Percentiles rank a stretch among this genome's conserved stretches.
Conservation (phyloP, 2,329 filamentous ascomycete genomes). For the Apiospora koreana region DNA sequence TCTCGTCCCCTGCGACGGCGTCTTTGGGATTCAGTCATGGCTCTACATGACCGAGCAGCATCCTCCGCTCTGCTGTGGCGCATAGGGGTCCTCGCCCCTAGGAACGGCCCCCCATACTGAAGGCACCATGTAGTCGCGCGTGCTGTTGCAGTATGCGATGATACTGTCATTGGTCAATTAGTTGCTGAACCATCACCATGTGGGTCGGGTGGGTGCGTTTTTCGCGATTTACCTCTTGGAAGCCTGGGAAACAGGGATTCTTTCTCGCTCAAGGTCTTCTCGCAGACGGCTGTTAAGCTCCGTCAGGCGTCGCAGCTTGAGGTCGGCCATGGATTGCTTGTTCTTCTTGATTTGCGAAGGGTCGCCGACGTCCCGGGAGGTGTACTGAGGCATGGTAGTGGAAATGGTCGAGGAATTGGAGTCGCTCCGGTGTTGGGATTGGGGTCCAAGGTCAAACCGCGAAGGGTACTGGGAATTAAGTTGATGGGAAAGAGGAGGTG, state of each 20-base stretch:
- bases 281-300: slow-evolving; percentile 95
- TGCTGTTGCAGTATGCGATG: slow-evolving; percentile 97
- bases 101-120: slow-evolving; percentile 95
- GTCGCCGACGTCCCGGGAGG: slow-evolving; percentile 67
- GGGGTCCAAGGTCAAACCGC: slow-evolving; percentile 10
- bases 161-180: slow-evolving; percentile 59
- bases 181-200: background rate
- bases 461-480: slow-evolving; percentile 5
- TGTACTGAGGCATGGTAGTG: slow-evolving; percentile 64
- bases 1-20: slow-evolving; percentile 48
- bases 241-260: slow-evolving; percentile 94
- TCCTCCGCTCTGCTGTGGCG: slow-evolving; percentile 86
- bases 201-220: background rate
- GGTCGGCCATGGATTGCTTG: slow-evolving; percentile 98
- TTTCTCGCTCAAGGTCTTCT: slow-evolving; percentile 92
- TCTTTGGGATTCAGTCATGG: background rate
- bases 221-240: slow-evolving; percentile 69
- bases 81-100: slow-evolving; percentile 97
- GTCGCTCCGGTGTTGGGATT: slow-evolving; percentile 14
- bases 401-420: slow-evolving; percentile 24
- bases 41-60: slow-evolving; percentile 94
- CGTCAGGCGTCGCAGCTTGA: slow-evolving; percentile 93
- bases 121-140: slow-evolving; percentile 98
- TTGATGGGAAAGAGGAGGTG: slow-evolving; percentile 8
- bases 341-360: slow-evolving; percentile 79